Evolutionary conservation across 2,329 filamentous ascomycete genomes (phyloP), one percentile per base, ranked within the genome.

Genomic region (Fusarium falciforme): DNA sequence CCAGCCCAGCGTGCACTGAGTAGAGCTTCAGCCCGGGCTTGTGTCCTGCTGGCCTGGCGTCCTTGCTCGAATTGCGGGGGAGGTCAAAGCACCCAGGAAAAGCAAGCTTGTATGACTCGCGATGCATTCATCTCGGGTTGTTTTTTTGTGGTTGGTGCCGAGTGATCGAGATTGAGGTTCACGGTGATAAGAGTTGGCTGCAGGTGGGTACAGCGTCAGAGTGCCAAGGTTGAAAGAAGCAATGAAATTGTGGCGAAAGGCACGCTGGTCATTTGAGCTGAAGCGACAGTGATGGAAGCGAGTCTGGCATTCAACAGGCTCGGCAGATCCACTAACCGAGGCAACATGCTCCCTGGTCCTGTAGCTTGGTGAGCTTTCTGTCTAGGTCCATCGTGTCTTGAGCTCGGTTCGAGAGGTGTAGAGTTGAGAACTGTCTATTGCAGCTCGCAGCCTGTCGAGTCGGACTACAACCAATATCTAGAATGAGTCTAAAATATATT

Each of bases 171-270:
- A 54, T 25, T 25, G 11, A 55, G 29, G 60, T 35, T 22, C 25
- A 40, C 9, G n/a, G 22, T 25, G 11, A 60, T 11, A 20, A 20
- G 27, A 17, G 38, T 42, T 49, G 22, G n/a, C 11, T 35, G 59
- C 6, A 27, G 9, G 59, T 38, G 29, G 59, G 29, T 35, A 61
- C 47, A 52, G 44, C 25, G 25, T 42, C 35, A 27, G 27, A 44
- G 29, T 44, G 60, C 60, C 60, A 63, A 63, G 47, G 33, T 63
- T 63, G 33, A 20, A 63, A 63, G 61, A 63, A 63, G 61, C 25
- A 63, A 63, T 54, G 44, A 38, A 62, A 47, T 11, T 16, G 31
- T 61, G 59, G 42, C 31, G 17, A 49, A 54, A 27, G 59, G n/a
- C 14, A 44, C 22, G 27, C 20, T 31, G 38, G 27, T 12, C 22